Evolutionary conservation across 495 filamentous ascomycete genomes (phyloP).

Genomic region (Penicillium lividum): DNA sequence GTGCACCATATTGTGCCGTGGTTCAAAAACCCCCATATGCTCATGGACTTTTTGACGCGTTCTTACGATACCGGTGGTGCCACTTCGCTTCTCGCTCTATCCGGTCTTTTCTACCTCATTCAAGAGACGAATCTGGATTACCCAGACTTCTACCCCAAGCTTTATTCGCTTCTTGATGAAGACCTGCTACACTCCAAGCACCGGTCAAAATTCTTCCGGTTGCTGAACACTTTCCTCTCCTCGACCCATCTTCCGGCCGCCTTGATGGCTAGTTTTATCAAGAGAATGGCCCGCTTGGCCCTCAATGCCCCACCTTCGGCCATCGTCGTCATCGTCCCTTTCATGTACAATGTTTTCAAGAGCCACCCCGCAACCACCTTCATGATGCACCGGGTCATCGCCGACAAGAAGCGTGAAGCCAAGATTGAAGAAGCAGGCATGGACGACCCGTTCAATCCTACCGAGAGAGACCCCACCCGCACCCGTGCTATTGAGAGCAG

Average conservation of each 20-base stretch:
- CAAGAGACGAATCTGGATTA: slow-evolving; percentile 93
- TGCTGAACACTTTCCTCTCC: slow-evolving; percentile 87
- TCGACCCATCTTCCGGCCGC: slow-evolving; percentile 91
- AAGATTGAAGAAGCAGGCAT: slow-evolving; percentile 64
- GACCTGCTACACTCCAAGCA: slow-evolving; percentile 90
- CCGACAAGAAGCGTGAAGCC: slow-evolving; percentile 55
- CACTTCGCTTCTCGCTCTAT: slow-evolving; percentile 82
- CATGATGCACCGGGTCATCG: slow-evolving; percentile 83
- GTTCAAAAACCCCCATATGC: slow-evolving; percentile 79
- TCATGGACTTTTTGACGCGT: slow-evolving; percentile 98
- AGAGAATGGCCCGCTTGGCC: slow-evolving; percentile 77
- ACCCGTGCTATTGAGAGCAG: slow-evolving; percentile 88
- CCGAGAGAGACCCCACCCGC: slow-evolving; percentile 78
- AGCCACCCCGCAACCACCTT: slow-evolving; percentile 87
- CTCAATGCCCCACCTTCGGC: slow-evolving; percentile 84
- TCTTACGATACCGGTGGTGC: slow-evolving; percentile 85
- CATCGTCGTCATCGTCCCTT: slow-evolving; percentile 85
- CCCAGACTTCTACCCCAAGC: slow-evolving; percentile 87
- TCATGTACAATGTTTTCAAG: slow-evolving; percentile 93
- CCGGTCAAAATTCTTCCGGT: slow-evolving; percentile 87
- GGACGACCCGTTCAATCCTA: slow-evolving; percentile 75
- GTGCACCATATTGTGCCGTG: slow-evolving; percentile 77
- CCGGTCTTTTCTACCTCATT: slow-evolving; percentile 94
- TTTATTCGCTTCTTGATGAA: slow-evolving; percentile 86
- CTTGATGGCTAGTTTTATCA: slow-evolving; percentile 94